A percentile compares a stretch with the other conserved stretches of the same genome.
Conservation (phyloP, 2,329 filamentous ascomycete species). For the Mycosphaerella sp. region DNA sequence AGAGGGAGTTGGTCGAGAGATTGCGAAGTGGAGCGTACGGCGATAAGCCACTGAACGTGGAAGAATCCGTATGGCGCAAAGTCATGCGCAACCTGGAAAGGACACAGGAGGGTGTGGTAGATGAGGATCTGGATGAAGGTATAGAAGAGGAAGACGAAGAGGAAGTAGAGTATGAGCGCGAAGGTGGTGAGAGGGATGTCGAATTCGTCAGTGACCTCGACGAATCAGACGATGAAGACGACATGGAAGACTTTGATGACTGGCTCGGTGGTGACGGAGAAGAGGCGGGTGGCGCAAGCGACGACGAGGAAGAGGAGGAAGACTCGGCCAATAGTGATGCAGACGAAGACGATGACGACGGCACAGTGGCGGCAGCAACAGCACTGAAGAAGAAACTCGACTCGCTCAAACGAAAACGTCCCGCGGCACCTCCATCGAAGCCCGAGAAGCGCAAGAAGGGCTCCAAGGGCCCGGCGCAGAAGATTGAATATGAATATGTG, state of each 20-base stretch:
- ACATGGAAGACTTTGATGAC: slow-evolving; percentile 86
- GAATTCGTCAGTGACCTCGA: slow-evolving; percentile 93
- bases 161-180: slow-evolving; percentile 55
- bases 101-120: slow-evolving; percentile 71
- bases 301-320: slow-evolving; percentile 40
- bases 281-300: slow-evolving; percentile 47
- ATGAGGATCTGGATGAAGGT: slow-evolving; percentile 84
- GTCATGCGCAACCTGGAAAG: slow-evolving; percentile 86
- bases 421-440: slow-evolving; percentile 45
- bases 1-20: slow-evolving; percentile 87
- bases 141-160: slow-evolving; percentile 66
- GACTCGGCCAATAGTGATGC: slow-evolving; percentile 44
- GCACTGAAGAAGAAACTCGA: slow-evolving; percentile 52
- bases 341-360: slow-evolving; percentile 44
- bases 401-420: slow-evolving; percentile 52
- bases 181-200: slow-evolving; percentile 61
- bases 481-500: slow-evolving; percentile 76
- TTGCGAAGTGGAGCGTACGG: slow-evolving; percentile 90
- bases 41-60: slow-evolving; percentile 88
- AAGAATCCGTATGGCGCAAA: slow-evolving; percentile 94
- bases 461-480: slow-evolving; percentile 53
- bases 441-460: slow-evolving; percentile 51
- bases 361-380: slow-evolving; percentile 49
- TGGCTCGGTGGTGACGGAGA: slow-evolving; percentile 63
- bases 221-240: slow-evolving; percentile 61